Base-by-base conservation (phyloP, 345 rosid genomes). In the Populus simonii region DNA sequence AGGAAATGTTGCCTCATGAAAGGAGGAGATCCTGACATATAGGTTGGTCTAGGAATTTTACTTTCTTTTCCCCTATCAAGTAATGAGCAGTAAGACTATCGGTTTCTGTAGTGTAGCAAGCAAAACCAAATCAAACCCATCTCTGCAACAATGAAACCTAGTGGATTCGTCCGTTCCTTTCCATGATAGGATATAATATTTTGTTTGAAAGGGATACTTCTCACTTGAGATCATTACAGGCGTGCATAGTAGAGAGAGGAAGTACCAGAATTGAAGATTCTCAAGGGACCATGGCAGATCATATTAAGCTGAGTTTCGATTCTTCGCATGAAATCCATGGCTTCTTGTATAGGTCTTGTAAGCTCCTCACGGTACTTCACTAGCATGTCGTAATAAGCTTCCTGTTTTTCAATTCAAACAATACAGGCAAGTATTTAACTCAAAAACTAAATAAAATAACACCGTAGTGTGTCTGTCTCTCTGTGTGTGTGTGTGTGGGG, bases 311-410 rank as follows among this genome's bases (percentile, higher is more conserved):
- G 98, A 68, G 94, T 85, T 89, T 96, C 98, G 85, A 96, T 91
- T 83, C 94, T 86, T 67, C 96, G 94, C 90, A 96, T 93, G 93
- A 92, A 96, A 80, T 92, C 99, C 94, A 91, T 92, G 78, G 98
- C 97, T 87, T 96, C 99, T 84, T 93, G 95, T 77, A 96, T 86
- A 17, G 99, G 99, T 84, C 94, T 85, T 49, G 94, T 88, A 70
- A 96, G 87, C 85, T 96, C 99, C 76, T 93, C 99, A 8, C 94
- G 87, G 82, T 96, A 96, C 81, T 93, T 96, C 83, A 96, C 90
- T 74, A 96, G 81, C 99, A 96, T 91, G 86, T 92, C 98, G 79
- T 89, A 92, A 41, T 96, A 96, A 27, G 98, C 99, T 77, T 92
- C 99, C 99, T 96, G 90, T 73, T 47, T 16, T 12, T 47, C 18